phyloP scores from a whole-genome alignment of 2,329 filamentous ascomycete species.

The Pyrenochaeta sp. region DNA sequence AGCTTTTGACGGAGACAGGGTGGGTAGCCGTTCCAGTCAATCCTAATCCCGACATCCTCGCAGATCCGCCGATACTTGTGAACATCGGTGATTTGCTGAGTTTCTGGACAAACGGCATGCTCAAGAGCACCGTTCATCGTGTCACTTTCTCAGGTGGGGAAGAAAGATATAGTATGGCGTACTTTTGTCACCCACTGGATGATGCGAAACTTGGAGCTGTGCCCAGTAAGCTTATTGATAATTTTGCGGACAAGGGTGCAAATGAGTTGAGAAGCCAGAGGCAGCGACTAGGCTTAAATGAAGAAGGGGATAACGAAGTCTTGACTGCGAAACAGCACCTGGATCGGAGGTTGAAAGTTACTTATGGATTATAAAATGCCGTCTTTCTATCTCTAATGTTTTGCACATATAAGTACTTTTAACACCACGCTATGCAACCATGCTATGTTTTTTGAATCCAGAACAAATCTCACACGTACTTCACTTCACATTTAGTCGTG shows the following conservation, averaged over 20 bases:
- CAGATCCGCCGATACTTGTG: constrained; percentile 62
- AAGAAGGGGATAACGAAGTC: constrained; percentile 49
- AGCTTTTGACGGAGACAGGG: constrained; percentile 72
- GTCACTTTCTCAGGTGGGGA: constrained; percentile 72
- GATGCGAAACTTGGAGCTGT: constrained; percentile 62
- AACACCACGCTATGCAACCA: constrained; percentile 27
- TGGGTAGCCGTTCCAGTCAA: constrained; percentile 57
- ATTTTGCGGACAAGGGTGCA: constrained; percentile 45
- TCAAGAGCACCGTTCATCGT: constrained; percentile 87
- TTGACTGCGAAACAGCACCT: constrained; percentile 69
- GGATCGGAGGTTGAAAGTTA: constrained; percentile 64
- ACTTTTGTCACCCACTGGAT: constrained; percentile 70
- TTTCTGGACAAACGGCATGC: constrained; percentile 89
- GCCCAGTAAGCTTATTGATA: constrained; percentile 60
- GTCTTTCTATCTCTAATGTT: neutral
- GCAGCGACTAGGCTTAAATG: constrained; percentile 54
- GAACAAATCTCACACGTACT: neutral
- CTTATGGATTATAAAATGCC: constrained; percentile 57
- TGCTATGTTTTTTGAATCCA: constrained; percentile 9
- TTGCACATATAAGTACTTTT: neutral
- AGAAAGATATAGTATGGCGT: constrained; percentile 66
- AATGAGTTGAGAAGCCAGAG: constrained; percentile 46
- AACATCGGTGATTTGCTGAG: constrained; percentile 77
- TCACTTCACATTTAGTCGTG: neutral
- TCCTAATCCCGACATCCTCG: constrained; percentile 66